Base-by-base conservation (phyloP, 2,329 filamentous ascomycete genomes). In the Pseudogymnoascus sp. region DNA sequence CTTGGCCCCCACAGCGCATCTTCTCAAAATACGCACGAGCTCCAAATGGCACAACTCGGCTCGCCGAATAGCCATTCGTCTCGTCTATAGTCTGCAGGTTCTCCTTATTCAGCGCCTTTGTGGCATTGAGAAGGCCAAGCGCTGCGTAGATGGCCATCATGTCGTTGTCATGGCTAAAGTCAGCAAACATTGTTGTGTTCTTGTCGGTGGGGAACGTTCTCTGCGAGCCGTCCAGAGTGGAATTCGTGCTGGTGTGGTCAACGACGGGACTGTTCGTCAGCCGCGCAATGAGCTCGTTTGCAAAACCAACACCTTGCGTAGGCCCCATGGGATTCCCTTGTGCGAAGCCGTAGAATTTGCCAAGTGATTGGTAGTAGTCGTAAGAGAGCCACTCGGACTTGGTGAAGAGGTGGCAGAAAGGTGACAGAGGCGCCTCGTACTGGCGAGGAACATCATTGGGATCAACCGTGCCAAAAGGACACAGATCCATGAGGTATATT, bases 91-190 rank as follows among this genome's bases (percentile, higher is more conserved):
- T 74, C 37, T 79, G 70, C 23, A 82, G 71, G 5, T 75, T 76
- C 2, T 75, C 75, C 21, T 77, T 79, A 2, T 80, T 77, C 21
- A 87, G 74, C 9, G 79, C 75, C 12, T 70, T 67, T 0, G 83
- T 89, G 41, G 73, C 74, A 65, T 91, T 88, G 74, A 90, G 95
- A 23, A 96, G 74, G 0, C 90, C 89, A 64, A 96, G 70, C 0
- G 90, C 90, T 4, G 83, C 84, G 69, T 88, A 88, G 5, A 95
- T 83, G 6, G 81, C 80, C 28, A 82, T 83, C 84, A 96, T 90
- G 69, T 88, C 85, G 71, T 95, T 96, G 73, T 96, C 92, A 72
- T 96, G 92, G 63, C 85, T 89, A 70, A 96, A 96, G 72, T 96
- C 92, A 0, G 90, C 91, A 68, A 95, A 96, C 1, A 96, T 74